These are phyloP conservation scores for Citrullus amarus DNA, from an alignment of 306 rosid genomes.

Conservation along the genomic window DNA sequence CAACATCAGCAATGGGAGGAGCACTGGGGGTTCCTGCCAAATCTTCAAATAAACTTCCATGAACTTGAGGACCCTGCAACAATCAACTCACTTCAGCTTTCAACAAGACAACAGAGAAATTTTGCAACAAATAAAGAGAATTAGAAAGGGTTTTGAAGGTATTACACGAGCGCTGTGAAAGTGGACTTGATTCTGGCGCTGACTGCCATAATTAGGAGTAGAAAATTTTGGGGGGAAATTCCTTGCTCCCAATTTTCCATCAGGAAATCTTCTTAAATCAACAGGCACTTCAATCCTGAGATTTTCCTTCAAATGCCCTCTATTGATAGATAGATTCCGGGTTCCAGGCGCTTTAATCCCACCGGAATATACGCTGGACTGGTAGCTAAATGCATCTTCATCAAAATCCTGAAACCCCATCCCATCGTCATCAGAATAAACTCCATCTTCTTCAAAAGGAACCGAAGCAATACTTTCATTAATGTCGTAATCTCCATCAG, in stretches of 20 bases:
- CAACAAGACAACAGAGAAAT: neutral
- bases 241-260: constrained; percentile 41
- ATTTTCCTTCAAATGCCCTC: constrained; percentile 40
- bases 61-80: constrained; percentile 25
- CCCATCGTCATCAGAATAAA: constrained; percentile 44
- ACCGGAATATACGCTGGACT: neutral
- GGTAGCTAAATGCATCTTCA: constrained; percentile 35
- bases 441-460: constrained; percentile 21
- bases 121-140: neutral
- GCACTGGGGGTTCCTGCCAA: constrained; percentile 85
- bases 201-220: constrained; percentile 39
- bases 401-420: constrained; percentile 28
- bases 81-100: constrained; percentile 1
- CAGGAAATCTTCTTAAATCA: constrained; percentile 50
- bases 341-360: constrained; percentile 7
- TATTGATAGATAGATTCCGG: constrained; percentile 25
- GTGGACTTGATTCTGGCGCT: constrained; percentile 33
- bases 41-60: constrained; percentile 31
- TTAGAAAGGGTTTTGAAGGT: neutral
- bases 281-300: constrained; percentile 53
- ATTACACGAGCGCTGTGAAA: constrained; percentile 27
- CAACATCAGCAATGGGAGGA: constrained; percentile 58
- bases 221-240: constrained; percentile 27
- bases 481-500: constrained; percentile 16
- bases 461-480: constrained; percentile 41